Evolutionary conservation across 2,329 filamentous ascomycete genomes (phyloP), one percentile per base, ranked within the genome.

Genomic region (Dactylellina leptospora): DNA sequence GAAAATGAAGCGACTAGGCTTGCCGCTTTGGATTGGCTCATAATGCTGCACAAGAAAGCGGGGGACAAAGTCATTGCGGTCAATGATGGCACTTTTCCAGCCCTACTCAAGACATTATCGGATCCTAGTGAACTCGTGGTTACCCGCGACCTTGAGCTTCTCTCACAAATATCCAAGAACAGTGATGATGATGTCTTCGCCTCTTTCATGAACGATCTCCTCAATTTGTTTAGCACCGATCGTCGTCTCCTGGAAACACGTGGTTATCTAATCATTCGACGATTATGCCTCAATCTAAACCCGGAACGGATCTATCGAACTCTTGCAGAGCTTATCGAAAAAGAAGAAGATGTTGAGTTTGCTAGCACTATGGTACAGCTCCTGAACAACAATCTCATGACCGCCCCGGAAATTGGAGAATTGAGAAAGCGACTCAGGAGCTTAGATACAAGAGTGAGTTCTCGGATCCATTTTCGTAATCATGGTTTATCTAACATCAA

Each of bases 331-430:
- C 97, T 95, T 76, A 90, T 99, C 8, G 95, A 97, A 80, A 96
- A 93, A 78, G 95, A 99, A 79, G 95, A 97, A 81, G 95, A 99
- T 78, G 87, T 99, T 42, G 96, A 99, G 79, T 99, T 99, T 80
- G 93, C 95, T 13, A 97, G 93, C 78, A 97, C 99, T 77, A 99
- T 99, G 95, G 92, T 99, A 27, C 95, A 99, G 79, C 97, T 97
- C 77, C 84, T 99, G 56, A 99, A 99, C 82, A 99, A 99, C 80
- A 99, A 99, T 77, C 87, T 99, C 60, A 97, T 99, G 75, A 99
- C 96, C 1, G 95, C 96, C 0, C 95, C 96, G 0, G 93, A 99
- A 80, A 83, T 99, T 27, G 88, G 91, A 0, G 96, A 97, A 76
- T 84, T 99, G 74, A 87, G 95, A 47, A 97, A 96, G 79, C 85